Evolutionary conservation across 106 monocot species (phyloP).

Genomic region (Phalaenopsis equestris): DNA sequence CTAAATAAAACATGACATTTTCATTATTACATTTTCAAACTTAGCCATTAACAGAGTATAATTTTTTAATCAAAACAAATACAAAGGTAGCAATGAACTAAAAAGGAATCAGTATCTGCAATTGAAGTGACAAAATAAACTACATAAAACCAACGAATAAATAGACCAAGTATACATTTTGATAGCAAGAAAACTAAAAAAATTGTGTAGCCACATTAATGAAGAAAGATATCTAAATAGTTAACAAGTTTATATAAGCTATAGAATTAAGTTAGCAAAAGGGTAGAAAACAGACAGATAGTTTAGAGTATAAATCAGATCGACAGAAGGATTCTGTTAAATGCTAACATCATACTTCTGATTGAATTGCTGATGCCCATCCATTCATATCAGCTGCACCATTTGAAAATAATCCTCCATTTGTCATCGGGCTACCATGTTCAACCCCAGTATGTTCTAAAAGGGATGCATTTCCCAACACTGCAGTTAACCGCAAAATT

Average conservation of each 20-base stretch:
- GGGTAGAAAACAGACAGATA: background rate
- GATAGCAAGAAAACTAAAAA: background rate
- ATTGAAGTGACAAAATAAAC: background rate
- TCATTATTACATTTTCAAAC: too few species aligned
- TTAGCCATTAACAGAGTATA: too few species aligned
- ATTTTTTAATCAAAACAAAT: too few species aligned
- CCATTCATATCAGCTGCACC: conserved; percentile 58
- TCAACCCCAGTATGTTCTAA: conserved; percentile 73
- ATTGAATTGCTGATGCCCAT: conserved; percentile 69
- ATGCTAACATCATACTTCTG: conserved; percentile 87
- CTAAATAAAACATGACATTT: too few species aligned
- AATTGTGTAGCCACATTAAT: background rate
- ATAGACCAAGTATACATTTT: background rate
- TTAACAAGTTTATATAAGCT: background rate
- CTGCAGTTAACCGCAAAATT: conserved; percentile 74
- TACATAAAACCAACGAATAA: background rate
- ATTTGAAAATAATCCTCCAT: conserved; percentile 74
- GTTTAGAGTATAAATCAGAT: conserved; percentile 8
- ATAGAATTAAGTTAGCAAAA: too few species aligned
- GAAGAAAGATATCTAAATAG: background rate
- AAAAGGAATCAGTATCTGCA: background rate
- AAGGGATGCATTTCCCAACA: conserved; percentile 77
- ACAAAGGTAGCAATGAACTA: too few species aligned
- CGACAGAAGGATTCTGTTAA: conserved; percentile 53
- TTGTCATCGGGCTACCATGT: conserved; percentile 73